Evolutionary conservation across 2,329 filamentous ascomycete genomes (phyloP).

Genomic region (Penicillium capsulatum): DNA sequence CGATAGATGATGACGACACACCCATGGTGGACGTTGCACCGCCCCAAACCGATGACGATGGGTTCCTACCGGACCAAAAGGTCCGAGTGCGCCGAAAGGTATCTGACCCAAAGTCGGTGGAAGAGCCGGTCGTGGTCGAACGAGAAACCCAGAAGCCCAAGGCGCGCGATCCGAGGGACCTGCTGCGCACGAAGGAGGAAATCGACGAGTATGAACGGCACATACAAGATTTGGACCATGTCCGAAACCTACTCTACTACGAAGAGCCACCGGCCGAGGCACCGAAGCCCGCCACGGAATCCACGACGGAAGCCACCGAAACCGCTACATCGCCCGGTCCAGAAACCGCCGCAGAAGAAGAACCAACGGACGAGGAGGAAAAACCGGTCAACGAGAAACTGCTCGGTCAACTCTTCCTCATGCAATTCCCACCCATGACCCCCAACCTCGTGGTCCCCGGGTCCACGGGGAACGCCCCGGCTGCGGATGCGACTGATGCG

Average conservation of each 20-base stretch:
- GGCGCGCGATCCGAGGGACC: conserved; percentile 23
- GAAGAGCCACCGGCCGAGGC: conserved; percentile 18
- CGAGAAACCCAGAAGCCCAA: conserved; percentile 14
- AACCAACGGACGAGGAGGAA: conserved; percentile 17
- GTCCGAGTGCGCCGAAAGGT: conserved; percentile 35
- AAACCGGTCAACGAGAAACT: conserved; percentile 39
- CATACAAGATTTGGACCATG: conserved; percentile 36
- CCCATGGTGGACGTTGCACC: conserved; percentile 33
- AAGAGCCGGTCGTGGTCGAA: conserved; percentile 4
- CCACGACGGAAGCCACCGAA: conserved; percentile 3
- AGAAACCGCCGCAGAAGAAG: conserved; percentile 17
- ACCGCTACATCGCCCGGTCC: too few species aligned
- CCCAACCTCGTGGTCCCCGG: conserved; percentile 50
- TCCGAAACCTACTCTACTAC: conserved; percentile 36
- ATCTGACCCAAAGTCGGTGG: conserved; percentile 16
- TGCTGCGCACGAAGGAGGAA: conserved; percentile 41
- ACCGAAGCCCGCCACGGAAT: conserved; percentile 9
- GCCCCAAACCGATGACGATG: conserved; percentile 31
- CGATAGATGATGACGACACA: conserved; percentile 46
- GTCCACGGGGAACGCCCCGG: conserved; percentile 3
- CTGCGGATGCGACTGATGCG: conserved; percentile 1
- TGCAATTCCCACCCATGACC: conserved; percentile 61
- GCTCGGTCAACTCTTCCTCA: conserved; percentile 56
- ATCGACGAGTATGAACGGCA: conserved; percentile 43
- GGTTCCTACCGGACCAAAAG: conserved; percentile 32